Percentiles rank a stretch among this genome's conserved stretches.
Evolutionary conservation across 345 rosid species (phyloP).

Genomic region (Cardamine chenopodiifolia): DNA sequence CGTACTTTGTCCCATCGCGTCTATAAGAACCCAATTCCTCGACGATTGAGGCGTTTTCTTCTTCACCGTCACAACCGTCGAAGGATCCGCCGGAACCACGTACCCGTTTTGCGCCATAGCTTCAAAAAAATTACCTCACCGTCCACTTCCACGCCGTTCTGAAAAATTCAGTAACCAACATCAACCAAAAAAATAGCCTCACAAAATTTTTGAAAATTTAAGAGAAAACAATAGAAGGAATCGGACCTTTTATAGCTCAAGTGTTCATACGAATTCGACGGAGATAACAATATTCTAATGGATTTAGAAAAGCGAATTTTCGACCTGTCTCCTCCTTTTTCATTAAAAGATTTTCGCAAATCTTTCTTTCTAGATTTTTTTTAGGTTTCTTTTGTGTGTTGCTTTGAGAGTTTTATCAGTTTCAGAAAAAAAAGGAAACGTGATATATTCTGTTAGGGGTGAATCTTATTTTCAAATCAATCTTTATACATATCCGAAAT

Average conservation of each 20-base stretch:
- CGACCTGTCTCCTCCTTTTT: slow-evolving; percentile 31
- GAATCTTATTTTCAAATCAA: background rate
- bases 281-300: slow-evolving; percentile 6
- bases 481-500: background rate
- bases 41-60: slow-evolving; percentile 73
- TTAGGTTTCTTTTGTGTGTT: slow-evolving; percentile 25
- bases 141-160: slow-evolving; percentile 36
- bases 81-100: slow-evolving; percentile 74
- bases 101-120: slow-evolving; percentile 67
- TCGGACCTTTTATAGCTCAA: slow-evolving; percentile 9
- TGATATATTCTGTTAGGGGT: slow-evolving; percentile 9
- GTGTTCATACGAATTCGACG: slow-evolving; percentile 39
- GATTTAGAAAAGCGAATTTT: slow-evolving; percentile 15
- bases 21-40: slow-evolving; percentile 70
- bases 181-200: background rate
- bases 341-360: slow-evolving; percentile 34
- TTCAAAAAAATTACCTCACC: slow-evolving; percentile 13
- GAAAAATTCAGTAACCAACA: background rate
- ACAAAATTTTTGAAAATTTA: background rate
- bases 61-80: slow-evolving; percentile 58
- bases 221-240: background rate
- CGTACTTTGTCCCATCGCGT: slow-evolving; percentile 55
- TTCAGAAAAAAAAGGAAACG: slow-evolving; percentile 16
- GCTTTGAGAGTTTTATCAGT: slow-evolving; percentile 20
- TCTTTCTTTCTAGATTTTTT: slow-evolving; percentile 17